Conservation (phyloP, 2,329 filamentous ascomycete species). For the Xylariaceae sp. region DNA sequence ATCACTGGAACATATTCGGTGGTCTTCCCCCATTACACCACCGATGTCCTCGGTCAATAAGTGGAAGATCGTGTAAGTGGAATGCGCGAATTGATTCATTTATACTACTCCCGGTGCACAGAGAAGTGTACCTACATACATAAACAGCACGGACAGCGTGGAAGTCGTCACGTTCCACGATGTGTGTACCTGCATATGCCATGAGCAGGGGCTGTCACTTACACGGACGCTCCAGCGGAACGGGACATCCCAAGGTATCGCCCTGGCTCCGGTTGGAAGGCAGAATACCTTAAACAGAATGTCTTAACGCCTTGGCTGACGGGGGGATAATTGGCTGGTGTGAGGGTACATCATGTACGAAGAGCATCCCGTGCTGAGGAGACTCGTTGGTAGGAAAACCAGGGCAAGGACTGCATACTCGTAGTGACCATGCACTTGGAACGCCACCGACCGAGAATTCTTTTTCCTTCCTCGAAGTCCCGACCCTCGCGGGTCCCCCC, state of each 20-base stretch:
- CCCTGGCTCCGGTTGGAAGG: slow-evolving; percentile 2
- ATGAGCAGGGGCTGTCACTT: slow-evolving; percentile 13
- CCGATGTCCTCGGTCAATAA: too few species aligned
- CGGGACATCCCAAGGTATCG: background rate
- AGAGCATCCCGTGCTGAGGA: too few species aligned
- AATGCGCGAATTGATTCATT: background rate
- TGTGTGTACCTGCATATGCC: slow-evolving; percentile 33
- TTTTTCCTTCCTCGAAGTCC: background rate
- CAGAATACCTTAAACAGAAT: background rate
- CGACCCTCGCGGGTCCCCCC: background rate
- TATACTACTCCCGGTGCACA: slow-evolving; percentile 1
- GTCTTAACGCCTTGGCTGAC: background rate
- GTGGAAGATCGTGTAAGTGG: background rate
- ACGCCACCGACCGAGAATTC: slow-evolving; percentile 4
- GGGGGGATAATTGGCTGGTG: background rate
- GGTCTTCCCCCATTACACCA: too few species aligned
- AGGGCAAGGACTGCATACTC: background rate
- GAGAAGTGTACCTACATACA: background rate
- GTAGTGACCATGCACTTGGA: slow-evolving; percentile 1
- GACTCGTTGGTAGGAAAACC: background rate
- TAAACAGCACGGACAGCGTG: background rate
- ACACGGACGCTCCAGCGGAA: background rate
- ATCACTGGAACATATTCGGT: too few species aligned
- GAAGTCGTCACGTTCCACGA: slow-evolving; percentile 28
- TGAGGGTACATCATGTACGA: too few species aligned